Conservation (phyloP, 371 early-diverging fungal genomes). For the Circinella minor region DNA sequence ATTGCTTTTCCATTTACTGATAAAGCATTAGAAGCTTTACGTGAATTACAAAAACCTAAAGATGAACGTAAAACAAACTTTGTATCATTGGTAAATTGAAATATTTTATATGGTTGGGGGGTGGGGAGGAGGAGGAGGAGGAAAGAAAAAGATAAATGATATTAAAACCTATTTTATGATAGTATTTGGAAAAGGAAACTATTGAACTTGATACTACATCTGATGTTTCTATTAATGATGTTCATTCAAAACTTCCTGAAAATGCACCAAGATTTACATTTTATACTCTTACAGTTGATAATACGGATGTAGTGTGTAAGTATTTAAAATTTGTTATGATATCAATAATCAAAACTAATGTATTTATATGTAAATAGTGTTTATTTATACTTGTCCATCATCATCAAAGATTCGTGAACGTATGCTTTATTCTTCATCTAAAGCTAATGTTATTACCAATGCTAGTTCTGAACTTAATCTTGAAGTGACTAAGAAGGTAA, state of each 20-base stretch:
- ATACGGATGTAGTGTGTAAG: conserved; percentile 54
- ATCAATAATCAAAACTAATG: background rate
- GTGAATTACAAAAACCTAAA: conserved; percentile 40
- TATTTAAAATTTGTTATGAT: background rate
- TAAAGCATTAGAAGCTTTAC: conserved; percentile 60
- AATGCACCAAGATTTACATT: conserved; percentile 75
- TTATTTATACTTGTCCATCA: conserved; percentile 84
- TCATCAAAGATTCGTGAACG: conserved; percentile 80
- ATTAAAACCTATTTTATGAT: background rate
- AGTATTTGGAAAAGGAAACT: conserved; percentile 57
- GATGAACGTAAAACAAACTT: conserved; percentile 52
- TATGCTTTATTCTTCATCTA: conserved; percentile 87
- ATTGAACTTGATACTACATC: conserved; percentile 56
- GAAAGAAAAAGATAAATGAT: too few species aligned
- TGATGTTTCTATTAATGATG: conserved; percentile 45
- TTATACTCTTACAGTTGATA: conserved; percentile 54
- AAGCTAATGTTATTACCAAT: conserved; percentile 59
- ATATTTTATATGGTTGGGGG: background rate
- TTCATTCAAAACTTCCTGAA: conserved; percentile 49
- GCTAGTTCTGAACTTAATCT: conserved; percentile 59
- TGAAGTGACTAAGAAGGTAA: conserved; percentile 69
- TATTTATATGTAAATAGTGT: conserved; percentile 47
- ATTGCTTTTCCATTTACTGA: conserved; percentile 63
- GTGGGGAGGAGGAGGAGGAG: too few species aligned
- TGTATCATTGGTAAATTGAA: conserved; percentile 64